These are phyloP conservation scores for Mycena galopus DNA, from an alignment of 768 basidiomycete genomes.

Conservation along the genomic window DNA sequence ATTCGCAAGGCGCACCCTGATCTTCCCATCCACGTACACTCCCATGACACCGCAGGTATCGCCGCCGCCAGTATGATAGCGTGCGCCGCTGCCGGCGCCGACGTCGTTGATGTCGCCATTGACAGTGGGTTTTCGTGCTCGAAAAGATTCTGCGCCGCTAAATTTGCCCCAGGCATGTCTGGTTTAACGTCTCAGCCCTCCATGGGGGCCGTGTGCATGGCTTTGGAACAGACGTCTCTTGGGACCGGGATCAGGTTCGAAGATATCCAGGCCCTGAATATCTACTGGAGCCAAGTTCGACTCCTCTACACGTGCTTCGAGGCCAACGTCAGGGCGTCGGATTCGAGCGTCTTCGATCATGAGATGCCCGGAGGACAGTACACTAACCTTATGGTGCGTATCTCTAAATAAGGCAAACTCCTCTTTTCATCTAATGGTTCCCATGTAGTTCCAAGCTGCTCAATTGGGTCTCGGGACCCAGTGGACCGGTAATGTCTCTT, in stretches of 20 bases:
- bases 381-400: conserved; percentile 89
- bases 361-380: conserved; percentile 99
- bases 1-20: conserved; percentile 97
- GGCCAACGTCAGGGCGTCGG: conserved; percentile 96
- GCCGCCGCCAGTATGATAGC: conserved; percentile 98
- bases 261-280: conserved; percentile 96
- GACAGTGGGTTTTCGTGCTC: conserved; percentile 77
- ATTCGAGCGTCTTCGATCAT: conserved; percentile 98
- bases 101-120: conserved; percentile 98
- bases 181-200: conserved; percentile 98
- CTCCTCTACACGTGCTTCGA: conserved; percentile 97
- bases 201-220: conserved; percentile 97
- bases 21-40: conserved; percentile 98
- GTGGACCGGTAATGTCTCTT: conserved; percentile 77
- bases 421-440: conserved; percentile 37
- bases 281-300: conserved; percentile 98
- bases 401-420: conserved; percentile 17
- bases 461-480: conserved; percentile 97
- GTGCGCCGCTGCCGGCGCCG: conserved; percentile 95
- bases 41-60: conserved; percentile 99
- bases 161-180: conserved; percentile 84
- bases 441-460: conserved; percentile 91
- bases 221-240: conserved; percentile 92
- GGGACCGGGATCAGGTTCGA: conserved; percentile 98
- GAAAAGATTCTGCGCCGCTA: conserved; percentile 33